Percentiles rank a stretch among this genome's conserved stretches.
Conservation (phyloP, 2,329 filamentous ascomycete genomes). For the Penicillium corylophilum region DNA sequence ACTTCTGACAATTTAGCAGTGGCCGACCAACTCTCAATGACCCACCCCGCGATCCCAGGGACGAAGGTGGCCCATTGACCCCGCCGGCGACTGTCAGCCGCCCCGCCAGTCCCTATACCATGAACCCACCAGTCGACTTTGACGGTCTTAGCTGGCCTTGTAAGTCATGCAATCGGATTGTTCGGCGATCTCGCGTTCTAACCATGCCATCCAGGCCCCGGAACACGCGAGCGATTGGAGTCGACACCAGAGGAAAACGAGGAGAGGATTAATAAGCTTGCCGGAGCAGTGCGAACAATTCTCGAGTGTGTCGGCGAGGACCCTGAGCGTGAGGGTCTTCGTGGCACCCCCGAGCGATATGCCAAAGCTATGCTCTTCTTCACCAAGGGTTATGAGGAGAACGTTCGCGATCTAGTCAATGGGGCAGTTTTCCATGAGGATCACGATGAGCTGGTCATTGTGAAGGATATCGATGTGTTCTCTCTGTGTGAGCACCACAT, state of each 20-base stretch:
- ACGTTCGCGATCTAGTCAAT: conserved; percentile 87
- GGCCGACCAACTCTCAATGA: conserved; percentile 43
- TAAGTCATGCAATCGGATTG: conserved; percentile 32
- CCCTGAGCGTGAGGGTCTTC: conserved; percentile 62
- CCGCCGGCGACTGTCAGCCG: conserved; percentile 53
- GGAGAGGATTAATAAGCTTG: conserved; percentile 59
- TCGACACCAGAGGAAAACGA: conserved; percentile 59
- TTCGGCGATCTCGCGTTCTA: conserved; percentile 7
- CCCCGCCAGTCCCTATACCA: conserved; percentile 50
- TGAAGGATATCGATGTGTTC: conserved; percentile 95
- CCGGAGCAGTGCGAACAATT: conserved; percentile 62
- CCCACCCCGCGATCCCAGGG: conserved; percentile 54
- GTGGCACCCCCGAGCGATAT: conserved; percentile 76
- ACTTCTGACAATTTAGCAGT: conserved; percentile 10
- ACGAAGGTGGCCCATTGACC: conserved; percentile 51
- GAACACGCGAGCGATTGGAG: conserved; percentile 54
- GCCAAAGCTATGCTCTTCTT: conserved; percentile 95
- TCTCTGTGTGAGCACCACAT: conserved; percentile 96
- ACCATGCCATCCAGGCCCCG: conserved; percentile 36
- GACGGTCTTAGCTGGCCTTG: conserved; percentile 54
- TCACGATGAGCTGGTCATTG: conserved; percentile 95
- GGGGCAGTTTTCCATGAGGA: conserved; percentile 93
- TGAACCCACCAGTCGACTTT: conserved; percentile 52
- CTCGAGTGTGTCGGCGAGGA: conserved; percentile 67
- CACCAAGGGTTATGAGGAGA: conserved; percentile 95